Base-by-base conservation (phyloP, 2,329 filamentous ascomycete species). In the Pseudopyrenochaeta lycopersici region DNA sequence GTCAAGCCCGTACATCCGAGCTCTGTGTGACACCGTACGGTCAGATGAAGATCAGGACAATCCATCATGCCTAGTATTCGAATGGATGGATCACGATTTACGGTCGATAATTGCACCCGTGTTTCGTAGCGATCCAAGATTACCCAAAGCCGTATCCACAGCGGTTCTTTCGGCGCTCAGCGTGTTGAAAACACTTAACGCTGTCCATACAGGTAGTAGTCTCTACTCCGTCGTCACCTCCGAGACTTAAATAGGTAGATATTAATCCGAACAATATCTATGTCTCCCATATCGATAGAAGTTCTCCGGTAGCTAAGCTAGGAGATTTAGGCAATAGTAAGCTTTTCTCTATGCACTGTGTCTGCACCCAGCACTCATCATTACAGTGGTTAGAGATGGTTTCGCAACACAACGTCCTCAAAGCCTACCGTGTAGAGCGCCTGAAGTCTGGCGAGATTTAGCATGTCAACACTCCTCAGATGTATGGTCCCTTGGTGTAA, bases 11-110 rank as follows among this genome's bases (percentile, higher is more conserved):
- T 49, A 60, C 36, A 63, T 67, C 30, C 59, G 63, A 44, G 51
- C 42, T 4, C 27, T 64, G 30, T 44, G 43, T 23, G 63, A 67
- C 48, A 46, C 54, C n/a, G 27, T 64, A 33, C 21, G 32, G 15
- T 47, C 14, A 42, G 21, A 54, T 43, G 49, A 46, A 33, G 10
- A 23, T 20, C 33, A 46, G 31, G 18, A 50, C 4, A 46, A 56
- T 33, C 54, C 56, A 21, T 38, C 44, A 48, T 61, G 59, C 33
- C 23, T 67, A 20, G 59, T 67, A 32, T 67, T 64, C 30, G 61
- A 64, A 50, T 67, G 58, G 63, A 67, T 66, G 61, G 54, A 67
- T 30, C 52, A 46, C 15, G 43, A 46, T 54, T 62, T 23, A 33
- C 9, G 18, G 7, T 52, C 44, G 41, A 58, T 20, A 45, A 54